phyloP scores from a whole-genome alignment of 495 filamentous ascomycete genomes.

The Penicillium samsonianum region DNA sequence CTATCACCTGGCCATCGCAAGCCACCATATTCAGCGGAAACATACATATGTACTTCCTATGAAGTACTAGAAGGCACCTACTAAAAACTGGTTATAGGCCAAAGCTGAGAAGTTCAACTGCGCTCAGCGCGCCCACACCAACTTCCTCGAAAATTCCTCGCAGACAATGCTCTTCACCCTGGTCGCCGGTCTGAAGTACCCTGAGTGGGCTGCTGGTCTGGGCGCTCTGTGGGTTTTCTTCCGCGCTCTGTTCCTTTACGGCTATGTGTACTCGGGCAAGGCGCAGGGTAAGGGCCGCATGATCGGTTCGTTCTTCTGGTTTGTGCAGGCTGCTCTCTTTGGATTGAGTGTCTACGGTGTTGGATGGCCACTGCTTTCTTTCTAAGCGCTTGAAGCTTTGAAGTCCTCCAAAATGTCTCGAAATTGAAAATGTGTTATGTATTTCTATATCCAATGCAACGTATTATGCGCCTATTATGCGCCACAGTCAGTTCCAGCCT shows the following conservation, averaged over 20 bases:
- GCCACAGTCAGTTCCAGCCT: not conserved
- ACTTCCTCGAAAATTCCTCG: slow-evolving; percentile 67
- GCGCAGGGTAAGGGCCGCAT: slow-evolving; percentile 49
- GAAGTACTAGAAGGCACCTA: not conserved
- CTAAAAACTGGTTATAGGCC: slow-evolving; percentile 23
- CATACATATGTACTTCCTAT: not conserved
- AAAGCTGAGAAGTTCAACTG: slow-evolving; percentile 59
- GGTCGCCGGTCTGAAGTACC: slow-evolving; percentile 60
- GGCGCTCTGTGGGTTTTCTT: slow-evolving; percentile 58
- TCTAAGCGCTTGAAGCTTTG: slow-evolving; percentile 6
- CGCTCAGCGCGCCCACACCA: slow-evolving; percentile 72
- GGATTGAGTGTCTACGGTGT: slow-evolving; percentile 49
- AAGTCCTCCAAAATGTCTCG: not conserved
- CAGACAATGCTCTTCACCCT: slow-evolving; percentile 58
- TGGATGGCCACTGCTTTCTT: slow-evolving; percentile 34
- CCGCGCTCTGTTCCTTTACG: slow-evolving; percentile 57
- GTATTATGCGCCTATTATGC: not conserved
- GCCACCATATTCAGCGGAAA: not conserved
- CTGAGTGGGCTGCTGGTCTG: slow-evolving; percentile 51
- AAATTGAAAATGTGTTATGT: slow-evolving; percentile 4
- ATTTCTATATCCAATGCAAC: slow-evolving; percentile 2
- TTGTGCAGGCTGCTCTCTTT: slow-evolving; percentile 48
- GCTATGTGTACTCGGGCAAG: slow-evolving; percentile 57
- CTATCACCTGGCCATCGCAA: not conserved
- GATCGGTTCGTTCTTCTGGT: slow-evolving; percentile 39